These are phyloP conservation scores for Aspergillus nidulans DNA, from an alignment of 495 filamentous ascomycete species.

Conservation along the genomic window DNA sequence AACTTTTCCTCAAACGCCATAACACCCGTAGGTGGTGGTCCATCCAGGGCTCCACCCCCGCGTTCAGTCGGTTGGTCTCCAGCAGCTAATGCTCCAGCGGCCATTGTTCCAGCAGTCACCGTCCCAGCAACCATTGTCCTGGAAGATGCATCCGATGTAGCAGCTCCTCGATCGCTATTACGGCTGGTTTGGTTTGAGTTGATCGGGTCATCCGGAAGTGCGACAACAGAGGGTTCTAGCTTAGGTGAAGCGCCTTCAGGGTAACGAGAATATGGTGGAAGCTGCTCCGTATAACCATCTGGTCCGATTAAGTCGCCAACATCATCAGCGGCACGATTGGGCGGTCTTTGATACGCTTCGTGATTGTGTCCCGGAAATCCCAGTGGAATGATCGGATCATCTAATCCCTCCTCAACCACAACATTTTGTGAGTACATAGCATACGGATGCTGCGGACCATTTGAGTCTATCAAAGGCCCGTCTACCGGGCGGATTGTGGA, in stretches of 20 bases:
- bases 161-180: conserved; percentile 22
- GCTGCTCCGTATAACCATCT: conserved; percentile 82
- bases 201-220: conserved; percentile 21
- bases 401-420: conserved; percentile 46
- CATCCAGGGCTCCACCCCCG: conserved; percentile 1
- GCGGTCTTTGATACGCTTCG: conserved; percentile 59
- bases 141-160: conserved; percentile 47
- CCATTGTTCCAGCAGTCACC: not conserved
- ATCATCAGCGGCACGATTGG: conserved; percentile 80
- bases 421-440: conserved; percentile 79
- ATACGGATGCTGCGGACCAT: conserved; percentile 82
- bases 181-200: conserved; percentile 19
- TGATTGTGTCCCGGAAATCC: conserved; percentile 67
- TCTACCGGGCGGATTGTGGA: conserved; percentile 56
- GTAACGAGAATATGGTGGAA: conserved; percentile 84
- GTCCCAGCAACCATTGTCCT: conserved; percentile 24
- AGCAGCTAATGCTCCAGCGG: conserved; percentile 14
- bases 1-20: conserved; percentile 52
- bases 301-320: conserved; percentile 81
- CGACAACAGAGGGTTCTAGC: conserved; percentile 23
- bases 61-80: conserved; percentile 8
- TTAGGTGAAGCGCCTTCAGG: conserved; percentile 53
- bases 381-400: conserved; percentile 54
- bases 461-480: conserved; percentile 55
- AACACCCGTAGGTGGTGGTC: conserved; percentile 27